Evolutionary conservation across 192 early-diverging fungal species (phyloP).

Genomic region (Powellomyces hirtus): DNA sequence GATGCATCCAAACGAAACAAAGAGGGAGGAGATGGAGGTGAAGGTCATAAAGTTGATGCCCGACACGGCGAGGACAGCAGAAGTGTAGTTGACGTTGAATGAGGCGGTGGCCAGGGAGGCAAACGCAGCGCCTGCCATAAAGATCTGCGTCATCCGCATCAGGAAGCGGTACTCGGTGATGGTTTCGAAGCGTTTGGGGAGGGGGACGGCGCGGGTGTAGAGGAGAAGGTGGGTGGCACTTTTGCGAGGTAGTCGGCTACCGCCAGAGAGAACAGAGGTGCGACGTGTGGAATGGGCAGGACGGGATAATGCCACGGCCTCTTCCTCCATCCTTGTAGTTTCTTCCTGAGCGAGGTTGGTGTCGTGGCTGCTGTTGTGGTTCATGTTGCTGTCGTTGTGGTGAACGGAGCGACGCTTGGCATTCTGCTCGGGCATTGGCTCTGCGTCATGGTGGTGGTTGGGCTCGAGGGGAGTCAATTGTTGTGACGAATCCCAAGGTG

Average conservation of each 20-base stretch:
- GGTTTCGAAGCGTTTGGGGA: conserved; percentile 26
- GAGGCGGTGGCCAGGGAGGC: conserved; percentile 36
- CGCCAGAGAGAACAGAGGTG: no score
- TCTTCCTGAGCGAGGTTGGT: no score
- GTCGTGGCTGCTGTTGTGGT: no score
- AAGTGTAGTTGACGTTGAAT: conserved; percentile 46
- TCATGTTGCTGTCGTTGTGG: no score
- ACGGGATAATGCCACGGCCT: no score
- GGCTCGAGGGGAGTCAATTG: no score
- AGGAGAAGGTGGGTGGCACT: conserved; percentile 27
- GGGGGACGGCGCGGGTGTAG: conserved; percentile 30
- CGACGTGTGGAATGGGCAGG: no score
- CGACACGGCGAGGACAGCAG: conserved; percentile 36
- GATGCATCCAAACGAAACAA: conserved; percentile 46
- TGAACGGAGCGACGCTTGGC: no score
- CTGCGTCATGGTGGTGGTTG: no score
- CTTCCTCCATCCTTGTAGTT: no score
- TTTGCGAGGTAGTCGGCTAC: conserved; percentile 5
- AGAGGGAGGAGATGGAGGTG: conserved; percentile 43
- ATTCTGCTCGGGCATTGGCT: no score
- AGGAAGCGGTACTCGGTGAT: conserved; percentile 27
- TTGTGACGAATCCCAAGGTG: no score
- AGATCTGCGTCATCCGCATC: conserved; percentile 26
- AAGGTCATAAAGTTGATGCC: conserved; percentile 49
- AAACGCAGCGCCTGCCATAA: conserved; percentile 34